Evolutionary conservation across 176 grass and related monocot genomes (phyloP).

Genomic region (Eragrostis curvula): DNA sequence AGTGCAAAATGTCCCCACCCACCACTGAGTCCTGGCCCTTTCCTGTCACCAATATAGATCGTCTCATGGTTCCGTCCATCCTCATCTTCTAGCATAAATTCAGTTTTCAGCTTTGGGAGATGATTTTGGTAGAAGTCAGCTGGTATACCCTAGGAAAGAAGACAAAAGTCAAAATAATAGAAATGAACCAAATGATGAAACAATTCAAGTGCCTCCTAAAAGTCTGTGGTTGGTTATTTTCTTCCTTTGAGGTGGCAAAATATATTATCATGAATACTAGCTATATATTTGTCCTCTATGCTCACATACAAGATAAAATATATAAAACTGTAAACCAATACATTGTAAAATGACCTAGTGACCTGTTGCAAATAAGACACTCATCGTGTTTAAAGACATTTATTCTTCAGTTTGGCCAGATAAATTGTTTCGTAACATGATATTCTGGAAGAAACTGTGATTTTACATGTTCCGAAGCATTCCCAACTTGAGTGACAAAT

Average conservation of each 20-base stretch:
- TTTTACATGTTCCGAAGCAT: background rate
- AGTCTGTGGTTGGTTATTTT: no score
- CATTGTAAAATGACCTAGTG: no score
- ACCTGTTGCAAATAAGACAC: background rate
- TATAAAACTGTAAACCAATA: no score
- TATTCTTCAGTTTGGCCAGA: background rate
- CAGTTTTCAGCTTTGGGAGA: conserved; percentile 45
- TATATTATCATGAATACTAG: no score
- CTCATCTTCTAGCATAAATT: conserved; percentile 45
- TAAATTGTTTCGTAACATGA: no score
- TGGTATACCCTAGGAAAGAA: conserved; percentile 37
- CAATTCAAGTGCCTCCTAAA: no score
- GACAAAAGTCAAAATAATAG: background rate
- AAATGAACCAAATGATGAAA: no score
- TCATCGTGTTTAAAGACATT: background rate
- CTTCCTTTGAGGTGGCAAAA: no score
- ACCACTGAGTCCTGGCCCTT: conserved; percentile 38
- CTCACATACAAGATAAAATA: no score
- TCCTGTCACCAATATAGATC: conserved; percentile 28
- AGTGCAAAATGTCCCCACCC: conserved; percentile 49
- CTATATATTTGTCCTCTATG: no score
- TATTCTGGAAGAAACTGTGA: no score
- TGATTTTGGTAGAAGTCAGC: conserved; percentile 43
- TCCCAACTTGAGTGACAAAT: background rate
- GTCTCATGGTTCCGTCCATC: conserved; percentile 27